Evolutionary conservation across 2,329 filamentous ascomycete species (phyloP), one percentile per base, ranked within the genome.

Genomic region (Orbilia oligospora): DNA sequence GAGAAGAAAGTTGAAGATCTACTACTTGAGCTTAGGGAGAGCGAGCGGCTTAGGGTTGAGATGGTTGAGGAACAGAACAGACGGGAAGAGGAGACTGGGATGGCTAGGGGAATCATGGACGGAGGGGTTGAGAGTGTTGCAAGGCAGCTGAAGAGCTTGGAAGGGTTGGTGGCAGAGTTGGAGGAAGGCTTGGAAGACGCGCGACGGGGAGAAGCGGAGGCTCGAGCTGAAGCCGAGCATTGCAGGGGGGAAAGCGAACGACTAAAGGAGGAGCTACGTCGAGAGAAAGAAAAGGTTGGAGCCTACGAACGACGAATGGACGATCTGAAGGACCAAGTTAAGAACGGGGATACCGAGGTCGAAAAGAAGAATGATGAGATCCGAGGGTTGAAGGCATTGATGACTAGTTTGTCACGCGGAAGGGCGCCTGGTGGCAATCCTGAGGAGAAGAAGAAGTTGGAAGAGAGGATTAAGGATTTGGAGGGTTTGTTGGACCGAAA

Each of bases 301-400:
- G 88, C 89, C 12, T 87, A 87, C 2, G 53, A 82, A 84, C 1
- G 87, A 87, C 63, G 83, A 82, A 8, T 83, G 84, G 41, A 81
- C 83, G 20, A 84, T 83, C 46, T 83, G 64, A 72, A 75, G 73
- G 44, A 71, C 38, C n/a, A 51, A 79, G 84, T 76, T 83, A 83
- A 46, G 61, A 81, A 69, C 81, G 84, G 12, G 68, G 81, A 41
- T 18, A 80, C 76, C 12, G 94, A 97, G 80, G 85, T 98, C 33
- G 94, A 97, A 83, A 92, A 97, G 83, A 96, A 97, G 83, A 95
- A 99, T 82, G 96, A 99, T 82, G 96, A 99, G 86, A 98, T 99
- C 83, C 90, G 95, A 80, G 96, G 96, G 56, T 88, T 99, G 80
- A 99, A 98, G 85, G 95, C 96, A 51, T 98, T 99, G 83, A 98